Conservation (phyloP, 345 rosid species). For the Chamaenerion angustifolium region DNA sequence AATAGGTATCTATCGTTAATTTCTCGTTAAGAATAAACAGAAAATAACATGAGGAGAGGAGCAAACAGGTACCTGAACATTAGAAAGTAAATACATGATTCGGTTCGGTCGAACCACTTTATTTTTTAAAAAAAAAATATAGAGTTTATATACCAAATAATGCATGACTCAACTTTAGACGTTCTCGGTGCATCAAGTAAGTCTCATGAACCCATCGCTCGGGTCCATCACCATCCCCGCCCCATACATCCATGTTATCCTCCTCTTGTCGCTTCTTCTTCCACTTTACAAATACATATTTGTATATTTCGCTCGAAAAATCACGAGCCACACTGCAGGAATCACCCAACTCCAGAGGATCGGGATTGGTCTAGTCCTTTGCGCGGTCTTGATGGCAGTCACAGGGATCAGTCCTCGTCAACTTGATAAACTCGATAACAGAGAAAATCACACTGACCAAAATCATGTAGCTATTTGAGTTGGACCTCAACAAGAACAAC, state of each 20-base stretch:
- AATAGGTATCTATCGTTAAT: too few species aligned
- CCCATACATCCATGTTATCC: constrained; percentile 47
- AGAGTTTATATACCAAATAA: too few species aligned
- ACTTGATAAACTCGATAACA: constrained; percentile 39
- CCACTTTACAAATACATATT: constrained; percentile 36
- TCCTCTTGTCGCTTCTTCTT: constrained; percentile 31
- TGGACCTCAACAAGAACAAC: too few species aligned
- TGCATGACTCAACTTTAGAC: constrained; percentile 58
- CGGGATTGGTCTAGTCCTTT: constrained; percentile 12
- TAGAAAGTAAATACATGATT: too few species aligned
- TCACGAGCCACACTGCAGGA: constrained; percentile 27
- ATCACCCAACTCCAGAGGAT: constrained; percentile 33
- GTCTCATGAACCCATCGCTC: constrained; percentile 33
- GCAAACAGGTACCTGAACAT: too few species aligned
- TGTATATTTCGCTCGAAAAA: constrained; percentile 27
- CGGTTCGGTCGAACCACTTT: too few species aligned
- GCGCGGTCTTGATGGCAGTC: background rate
- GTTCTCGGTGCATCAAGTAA: constrained; percentile 54
- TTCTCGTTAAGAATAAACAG: too few species aligned
- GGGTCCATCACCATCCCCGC: constrained; percentile 31
- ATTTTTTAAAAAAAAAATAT: too few species aligned
- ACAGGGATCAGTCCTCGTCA: constrained; percentile 41
- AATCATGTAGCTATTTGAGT: too few species aligned
- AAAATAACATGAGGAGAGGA: too few species aligned
- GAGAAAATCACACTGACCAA: too few species aligned